Base-by-base conservation (phyloP, 139 green algal genomes). In the Pleodorina starrii region DNA sequence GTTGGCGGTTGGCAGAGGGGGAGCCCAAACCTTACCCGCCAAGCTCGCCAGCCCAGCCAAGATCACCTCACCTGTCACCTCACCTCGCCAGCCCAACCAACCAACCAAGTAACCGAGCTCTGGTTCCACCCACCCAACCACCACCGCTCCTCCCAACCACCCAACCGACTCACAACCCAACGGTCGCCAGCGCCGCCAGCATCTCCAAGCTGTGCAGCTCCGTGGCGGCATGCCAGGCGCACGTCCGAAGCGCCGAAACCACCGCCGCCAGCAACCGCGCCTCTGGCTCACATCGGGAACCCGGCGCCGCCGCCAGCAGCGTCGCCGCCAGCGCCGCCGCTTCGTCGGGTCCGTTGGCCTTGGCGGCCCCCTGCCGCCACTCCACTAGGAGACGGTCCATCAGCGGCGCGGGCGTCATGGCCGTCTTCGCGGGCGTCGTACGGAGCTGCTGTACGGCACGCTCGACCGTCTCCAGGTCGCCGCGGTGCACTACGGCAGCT, bases 181-280 rank as follows among this genome's bases (percentile, higher is more conserved):
- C 38, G 11, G 29, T 10, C 5, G 54, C 38, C 5, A 74, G 50
- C 36, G 21, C 54, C 40, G 36, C 23, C 51, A 73, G 51, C 51
- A 73, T 4, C 23, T 85, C 40, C 19, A 74, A 17, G 19, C 57
- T 11, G 35, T 43, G 43, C 54, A 85, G 36, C 78, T 57, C 36
- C 36, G 23, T 40, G 11, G 78, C 78, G 2, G 78, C 78, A 27
- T 54, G 54, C 78, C 78, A 85, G 23, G 54, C 78, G 54, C 54
- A 73, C 23, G 40, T 40, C 27, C 78, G 50, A 51, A 85, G 78
- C 78, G 36, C 27, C 17, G 36, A 63, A 10, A 85, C 3, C 50
- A 73, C 23, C 51, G 40, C 38, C 78, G 36, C 54, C 51, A 73
- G 54, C 78, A 73, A 36, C 54, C 12, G 29, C 54, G 78, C 51